Percentiles rank a stretch among this genome's conserved stretches.
These are phyloP conservation scores for Phytophthora idaei DNA, from an alignment of 352 stramenopile species.

Conservation along the genomic window DNA sequence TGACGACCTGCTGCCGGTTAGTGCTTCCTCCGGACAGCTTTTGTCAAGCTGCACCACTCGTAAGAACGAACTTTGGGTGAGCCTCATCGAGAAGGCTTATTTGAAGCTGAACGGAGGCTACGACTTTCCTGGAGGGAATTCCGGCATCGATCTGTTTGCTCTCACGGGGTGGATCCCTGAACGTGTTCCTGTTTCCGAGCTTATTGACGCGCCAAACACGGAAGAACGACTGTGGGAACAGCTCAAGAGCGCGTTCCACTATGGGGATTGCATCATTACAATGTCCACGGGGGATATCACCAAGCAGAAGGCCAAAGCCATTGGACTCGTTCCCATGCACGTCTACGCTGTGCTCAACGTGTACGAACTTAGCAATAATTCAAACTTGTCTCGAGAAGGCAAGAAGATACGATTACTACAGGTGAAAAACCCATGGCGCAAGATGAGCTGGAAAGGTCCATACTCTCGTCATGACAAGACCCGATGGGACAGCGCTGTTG, in stretches of 20 bases:
- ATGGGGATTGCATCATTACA: constrained; percentile 97
- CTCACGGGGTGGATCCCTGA: constrained; percentile 99
- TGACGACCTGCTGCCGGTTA: constrained; percentile 95
- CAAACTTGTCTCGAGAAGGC: constrained; percentile 19
- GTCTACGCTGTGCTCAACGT: constrained; percentile 97
- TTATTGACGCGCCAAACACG: constrained; percentile 88
- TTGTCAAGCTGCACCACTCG: constrained; percentile 85
- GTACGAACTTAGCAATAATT: constrained; percentile 68
- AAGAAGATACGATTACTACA: constrained; percentile 86
- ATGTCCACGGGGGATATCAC: constrained; percentile 91
- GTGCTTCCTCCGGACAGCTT: constrained; percentile 59
- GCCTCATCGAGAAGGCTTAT: constrained; percentile 98
- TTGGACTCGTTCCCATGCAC: constrained; percentile 96
- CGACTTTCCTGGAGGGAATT: constrained; percentile 97
- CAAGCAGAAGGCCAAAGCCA: constrained; percentile 65
- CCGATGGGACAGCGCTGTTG: constrained; percentile 60
- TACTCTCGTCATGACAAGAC: constrained; percentile 76
- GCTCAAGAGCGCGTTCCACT: constrained; percentile 93
- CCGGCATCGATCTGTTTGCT: constrained; percentile 97
- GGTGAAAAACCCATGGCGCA: constrained; percentile 97
- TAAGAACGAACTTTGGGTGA: constrained; percentile 92
- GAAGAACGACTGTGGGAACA: constrained; percentile 97
- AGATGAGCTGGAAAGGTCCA: constrained; percentile 83
- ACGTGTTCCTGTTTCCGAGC: constrained; percentile 72
- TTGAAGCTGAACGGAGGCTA: constrained; percentile 98